phyloP scores from a whole-genome alignment of 2,329 filamentous ascomycete species.

The Colletotrichum noveboracense region DNA sequence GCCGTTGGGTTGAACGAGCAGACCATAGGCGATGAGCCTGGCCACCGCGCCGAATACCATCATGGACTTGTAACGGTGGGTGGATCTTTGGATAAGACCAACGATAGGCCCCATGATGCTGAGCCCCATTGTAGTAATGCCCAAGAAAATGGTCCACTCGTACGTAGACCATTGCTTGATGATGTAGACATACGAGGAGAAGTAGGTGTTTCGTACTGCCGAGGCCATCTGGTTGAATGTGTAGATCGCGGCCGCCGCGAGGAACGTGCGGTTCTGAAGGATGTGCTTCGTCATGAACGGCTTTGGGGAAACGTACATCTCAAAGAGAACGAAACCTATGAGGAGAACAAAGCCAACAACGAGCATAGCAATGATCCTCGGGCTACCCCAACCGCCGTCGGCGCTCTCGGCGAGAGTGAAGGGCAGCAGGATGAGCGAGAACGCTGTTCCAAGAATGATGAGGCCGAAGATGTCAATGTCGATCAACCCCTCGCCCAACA shows the following conservation, averaged over 20 bases:
- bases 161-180: conserved; percentile 47
- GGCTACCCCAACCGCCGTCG: conserved; percentile 36
- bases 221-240: conserved; percentile 40
- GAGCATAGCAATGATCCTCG: conserved; percentile 32
- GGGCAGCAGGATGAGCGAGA: conserved; percentile 66
- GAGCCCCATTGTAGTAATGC: conserved; percentile 43
- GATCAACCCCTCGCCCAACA: conserved; percentile 45
- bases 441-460: conserved; percentile 60
- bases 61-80: conserved; percentile 46
- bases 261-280: conserved; percentile 35
- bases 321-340: conserved; percentile 37
- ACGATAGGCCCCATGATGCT: conserved; percentile 40
- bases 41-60: conserved; percentile 41
- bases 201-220: conserved; percentile 39
- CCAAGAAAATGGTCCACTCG: conserved; percentile 45
- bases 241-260: conserved; percentile 32
- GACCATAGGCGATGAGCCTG: conserved; percentile 40
- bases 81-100: conserved; percentile 36
- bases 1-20: conserved; percentile 33
- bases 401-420: conserved; percentile 55
- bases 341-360: conserved; percentile 30
- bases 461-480: conserved; percentile 66
- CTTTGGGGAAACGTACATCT: conserved; percentile 35
- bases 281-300: conserved; percentile 37
- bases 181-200: conserved; percentile 42